These are phyloP conservation scores for Hibiscus mutabilis DNA, from an alignment of 345 rosid genomes.

Conservation along the genomic window DNA sequence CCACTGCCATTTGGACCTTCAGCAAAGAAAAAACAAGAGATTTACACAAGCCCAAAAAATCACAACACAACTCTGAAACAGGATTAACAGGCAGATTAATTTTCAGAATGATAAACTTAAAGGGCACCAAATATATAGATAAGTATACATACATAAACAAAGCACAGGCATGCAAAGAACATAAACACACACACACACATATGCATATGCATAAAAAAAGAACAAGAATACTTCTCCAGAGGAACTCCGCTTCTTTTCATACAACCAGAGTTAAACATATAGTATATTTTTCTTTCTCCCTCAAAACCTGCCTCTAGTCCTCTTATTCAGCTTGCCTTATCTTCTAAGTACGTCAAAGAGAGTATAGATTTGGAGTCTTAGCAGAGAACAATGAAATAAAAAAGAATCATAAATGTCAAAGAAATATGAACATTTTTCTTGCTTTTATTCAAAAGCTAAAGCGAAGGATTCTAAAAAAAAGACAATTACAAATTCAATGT, in stretches of 20 bases:
- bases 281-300: not conserved
- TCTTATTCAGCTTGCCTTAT: not conserved
- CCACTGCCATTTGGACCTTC: slow-evolving; percentile 99
- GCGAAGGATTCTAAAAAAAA: not conserved
- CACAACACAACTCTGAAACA: not conserved
- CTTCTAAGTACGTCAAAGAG: not conserved
- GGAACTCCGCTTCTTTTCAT: too few species aligned
- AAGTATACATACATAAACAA: not conserved
- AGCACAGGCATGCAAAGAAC: too few species aligned
- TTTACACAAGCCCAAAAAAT: not conserved
- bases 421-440: not conserved
- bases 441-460: not conserved
- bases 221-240: too few species aligned
- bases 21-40: slow-evolving; percentile 13
- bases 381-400: not conserved
- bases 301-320: not conserved
- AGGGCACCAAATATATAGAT: not conserved
- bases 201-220: too few species aligned
- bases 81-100: not conserved
- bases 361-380: not conserved
- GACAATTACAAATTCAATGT: not conserved
- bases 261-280: not conserved
- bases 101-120: not conserved
- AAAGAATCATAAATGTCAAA: not conserved
- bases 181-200: not conserved